Conservation (phyloP, 768 basidiomycete genomes). For the Amyloporia xantha region DNA sequence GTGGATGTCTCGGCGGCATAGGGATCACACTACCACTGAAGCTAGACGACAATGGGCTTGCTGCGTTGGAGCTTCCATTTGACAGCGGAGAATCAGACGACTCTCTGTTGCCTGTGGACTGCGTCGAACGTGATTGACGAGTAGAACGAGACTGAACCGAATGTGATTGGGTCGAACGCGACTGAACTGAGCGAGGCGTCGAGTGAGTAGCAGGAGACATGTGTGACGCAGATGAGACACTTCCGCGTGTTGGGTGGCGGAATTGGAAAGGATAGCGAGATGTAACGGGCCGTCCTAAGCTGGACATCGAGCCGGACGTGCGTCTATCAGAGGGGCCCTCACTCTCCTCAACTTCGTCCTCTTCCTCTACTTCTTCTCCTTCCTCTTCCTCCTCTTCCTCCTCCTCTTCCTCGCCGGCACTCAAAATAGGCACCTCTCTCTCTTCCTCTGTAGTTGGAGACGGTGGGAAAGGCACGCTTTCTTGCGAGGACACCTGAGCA, state of each 20-base stretch:
- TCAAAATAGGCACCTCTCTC: conserved; percentile 10
- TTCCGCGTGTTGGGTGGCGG: conserved; percentile 41
- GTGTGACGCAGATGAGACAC: conserved; percentile 27
- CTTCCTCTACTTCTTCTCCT: conserved; percentile 35
- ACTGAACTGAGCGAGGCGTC: conserved; percentile 32
- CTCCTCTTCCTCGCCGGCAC: conserved; percentile 19
- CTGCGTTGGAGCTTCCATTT: conserved; percentile 23
- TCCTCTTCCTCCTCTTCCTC: conserved; percentile 38
- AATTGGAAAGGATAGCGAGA: conserved; percentile 68
- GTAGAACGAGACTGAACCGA: conserved; percentile 34
- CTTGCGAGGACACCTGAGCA: conserved; percentile 55
- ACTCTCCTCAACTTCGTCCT: conserved; percentile 32
- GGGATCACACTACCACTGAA: conserved; percentile 30
- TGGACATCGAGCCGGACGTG: conserved; percentile 80
- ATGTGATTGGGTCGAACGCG: conserved; percentile 31
- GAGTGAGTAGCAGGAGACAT: conserved; percentile 15
- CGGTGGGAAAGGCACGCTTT: conserved; percentile 73
- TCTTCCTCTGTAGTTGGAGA: conserved; percentile 41
- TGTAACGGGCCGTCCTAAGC: conserved; percentile 68
- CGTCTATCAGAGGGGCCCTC: conserved; percentile 47
- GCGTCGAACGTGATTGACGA: conserved; percentile 37
- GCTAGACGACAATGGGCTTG: conserved; percentile 17
- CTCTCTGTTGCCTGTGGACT: conserved; percentile 58
- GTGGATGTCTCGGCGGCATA: conserved; percentile 44
- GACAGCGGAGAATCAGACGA: conserved; percentile 56